Conservation (phyloP, 352 stramenopile species). For the Pythium sp. region DNA sequence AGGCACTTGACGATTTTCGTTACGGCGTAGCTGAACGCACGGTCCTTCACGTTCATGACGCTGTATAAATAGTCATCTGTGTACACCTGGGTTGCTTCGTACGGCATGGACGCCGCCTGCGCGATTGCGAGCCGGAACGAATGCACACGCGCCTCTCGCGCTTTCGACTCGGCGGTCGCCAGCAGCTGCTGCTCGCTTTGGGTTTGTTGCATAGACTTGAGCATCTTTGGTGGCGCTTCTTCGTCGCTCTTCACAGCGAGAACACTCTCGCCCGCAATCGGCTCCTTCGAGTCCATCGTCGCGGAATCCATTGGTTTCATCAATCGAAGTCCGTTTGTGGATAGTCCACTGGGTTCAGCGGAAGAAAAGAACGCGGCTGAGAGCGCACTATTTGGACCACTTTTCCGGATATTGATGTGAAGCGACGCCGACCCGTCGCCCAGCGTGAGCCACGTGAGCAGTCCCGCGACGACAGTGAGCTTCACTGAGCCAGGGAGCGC, state of each 20-base stretch:
- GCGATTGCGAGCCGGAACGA: slow-evolving; percentile 52
- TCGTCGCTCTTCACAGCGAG: background rate
- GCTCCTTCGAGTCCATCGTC: background rate
- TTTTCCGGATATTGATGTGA: slow-evolving; percentile 37
- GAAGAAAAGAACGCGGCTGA: slow-evolving; percentile 23
- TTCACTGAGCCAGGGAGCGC: slow-evolving; percentile 33
- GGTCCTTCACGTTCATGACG: slow-evolving; percentile 59
- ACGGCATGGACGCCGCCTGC: slow-evolving; percentile 30
- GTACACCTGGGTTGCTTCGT: slow-evolving; percentile 45
- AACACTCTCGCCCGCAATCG: background rate
- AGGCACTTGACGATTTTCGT: slow-evolving; percentile 57
- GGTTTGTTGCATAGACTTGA: background rate
- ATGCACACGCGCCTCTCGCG: slow-evolving; percentile 36
- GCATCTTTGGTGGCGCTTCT: background rate
- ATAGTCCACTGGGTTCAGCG: background rate
- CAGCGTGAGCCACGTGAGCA: slow-evolving; percentile 39
- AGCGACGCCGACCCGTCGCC: slow-evolving; percentile 36
- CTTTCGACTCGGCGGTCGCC: slow-evolving; percentile 11
- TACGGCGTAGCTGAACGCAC: slow-evolving; percentile 54
- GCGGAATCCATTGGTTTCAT: background rate
- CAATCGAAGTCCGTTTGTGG: background rate
- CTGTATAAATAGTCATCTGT: slow-evolving; percentile 59
- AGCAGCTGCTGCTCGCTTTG: background rate
- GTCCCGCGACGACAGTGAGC: slow-evolving; percentile 27
- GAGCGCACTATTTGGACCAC: slow-evolving; percentile 16